Conservation (phyloP, 257 asterid species). For the Solanum sparsipilum region DNA sequence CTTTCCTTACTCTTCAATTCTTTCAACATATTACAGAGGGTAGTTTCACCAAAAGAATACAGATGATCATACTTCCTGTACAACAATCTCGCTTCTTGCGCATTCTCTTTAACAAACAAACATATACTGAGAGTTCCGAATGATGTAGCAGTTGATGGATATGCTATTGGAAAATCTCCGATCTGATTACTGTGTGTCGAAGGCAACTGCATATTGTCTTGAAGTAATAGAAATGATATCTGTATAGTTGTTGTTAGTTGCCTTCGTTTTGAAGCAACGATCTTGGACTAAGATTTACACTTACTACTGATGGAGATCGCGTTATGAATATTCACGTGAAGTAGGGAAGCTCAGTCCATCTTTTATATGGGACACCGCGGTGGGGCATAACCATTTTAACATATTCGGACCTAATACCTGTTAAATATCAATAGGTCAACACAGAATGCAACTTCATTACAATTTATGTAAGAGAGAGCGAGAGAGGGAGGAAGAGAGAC, state of each 20-base stretch:
- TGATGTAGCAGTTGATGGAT: background rate
- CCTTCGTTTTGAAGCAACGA: background rate
- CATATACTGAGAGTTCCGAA: background rate
- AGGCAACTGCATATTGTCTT: background rate
- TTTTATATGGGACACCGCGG: conserved; percentile 61
- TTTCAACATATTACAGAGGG: background rate
- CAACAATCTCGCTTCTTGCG: background rate
- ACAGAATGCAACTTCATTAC: background rate
- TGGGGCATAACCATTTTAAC: conserved; percentile 83
- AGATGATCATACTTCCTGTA: background rate
- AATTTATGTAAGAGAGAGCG: background rate
- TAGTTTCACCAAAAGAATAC: background rate
- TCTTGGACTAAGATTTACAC: background rate
- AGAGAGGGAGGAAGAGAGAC: background rate
- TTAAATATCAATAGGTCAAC: background rate
- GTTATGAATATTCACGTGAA: conserved; percentile 12
- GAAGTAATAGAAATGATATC: background rate
- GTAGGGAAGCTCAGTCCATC: conserved; percentile 75
- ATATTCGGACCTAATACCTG: conserved; percentile 80
- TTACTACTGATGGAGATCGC: background rate
- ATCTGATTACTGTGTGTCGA: background rate
- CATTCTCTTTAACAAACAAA: background rate
- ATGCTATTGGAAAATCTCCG: background rate
- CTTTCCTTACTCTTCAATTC: background rate
- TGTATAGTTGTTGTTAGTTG: background rate